A percentile compares a stretch with the other conserved stretches of the same genome.
phyloP scores from a whole-genome alignment of 257 asterid genomes.

The Fraxinus americana region DNA sequence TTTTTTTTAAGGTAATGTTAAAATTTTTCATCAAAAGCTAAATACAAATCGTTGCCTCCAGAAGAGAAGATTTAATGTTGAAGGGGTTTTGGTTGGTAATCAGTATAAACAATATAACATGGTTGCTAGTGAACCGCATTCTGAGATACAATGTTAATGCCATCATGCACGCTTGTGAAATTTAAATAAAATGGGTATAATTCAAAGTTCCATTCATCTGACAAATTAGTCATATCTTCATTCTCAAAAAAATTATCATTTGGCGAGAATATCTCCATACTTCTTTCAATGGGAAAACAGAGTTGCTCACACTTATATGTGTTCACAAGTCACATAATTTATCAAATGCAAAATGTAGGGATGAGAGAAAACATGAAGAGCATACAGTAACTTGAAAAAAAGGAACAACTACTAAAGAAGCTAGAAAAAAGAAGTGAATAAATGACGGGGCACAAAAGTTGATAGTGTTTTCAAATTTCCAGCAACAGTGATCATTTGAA shows the following conservation, averaged over 20 bases:
- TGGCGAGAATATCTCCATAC: not conserved
- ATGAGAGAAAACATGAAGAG: not conserved
- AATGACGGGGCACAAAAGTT: too few species aligned
- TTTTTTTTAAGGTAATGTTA: too few species aligned
- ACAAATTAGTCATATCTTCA: not conserved
- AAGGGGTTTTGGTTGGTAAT: too few species aligned
- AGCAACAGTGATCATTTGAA: too few species aligned
- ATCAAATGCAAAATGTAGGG: not conserved
- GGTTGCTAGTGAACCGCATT: conserved; percentile 80
- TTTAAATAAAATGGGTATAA: not conserved
- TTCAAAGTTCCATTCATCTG: not conserved
- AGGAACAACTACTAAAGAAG: too few species aligned
- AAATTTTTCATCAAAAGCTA: conserved; percentile 77
- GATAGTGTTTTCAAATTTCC: too few species aligned
- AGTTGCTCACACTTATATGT: not conserved
- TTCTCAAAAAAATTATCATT: not conserved
- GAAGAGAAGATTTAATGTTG: conserved; percentile 85
- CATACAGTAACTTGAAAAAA: too few species aligned
- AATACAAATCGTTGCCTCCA: conserved; percentile 90
- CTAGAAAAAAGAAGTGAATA: too few species aligned
- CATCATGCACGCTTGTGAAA: conserved; percentile 7
- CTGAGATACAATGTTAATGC: conserved; percentile 29
- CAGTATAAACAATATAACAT: conserved; percentile 77
- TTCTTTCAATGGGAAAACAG: not conserved
- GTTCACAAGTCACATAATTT: not conserved